Evolutionary conservation across 2,329 filamentous ascomycete genomes (phyloP), one percentile per base, ranked within the genome.

Genomic region (Trichoderma atrobrunneum): DNA sequence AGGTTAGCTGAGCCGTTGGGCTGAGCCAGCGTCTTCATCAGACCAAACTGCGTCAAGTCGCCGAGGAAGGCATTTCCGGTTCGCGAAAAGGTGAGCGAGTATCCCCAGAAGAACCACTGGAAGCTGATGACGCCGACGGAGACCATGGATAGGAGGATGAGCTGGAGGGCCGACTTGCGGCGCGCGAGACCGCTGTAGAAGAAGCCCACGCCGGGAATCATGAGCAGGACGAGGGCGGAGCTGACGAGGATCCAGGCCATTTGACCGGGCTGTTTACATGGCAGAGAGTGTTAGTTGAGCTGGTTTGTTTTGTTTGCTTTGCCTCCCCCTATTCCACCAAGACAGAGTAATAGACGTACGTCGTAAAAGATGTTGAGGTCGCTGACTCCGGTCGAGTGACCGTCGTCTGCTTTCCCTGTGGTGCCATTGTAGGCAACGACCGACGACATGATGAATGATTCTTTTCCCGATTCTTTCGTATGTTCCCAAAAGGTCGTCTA

Each of bases 21-120:
- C 75, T 90, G 87, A 51, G 84, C 94, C 28, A 97, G 85, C 10
- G 94, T 93, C 80, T 93, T 88, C 82, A 87, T 92, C 77, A 97
- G 88, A 39, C 93, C 94, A 77, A 97, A 91, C 86, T 97, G 95
- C 76, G 88, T 85, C 62, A 97, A 86, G 75, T 94, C 88, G 60
- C 94, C 94, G 73, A 97, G 91, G 84, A 90, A 97, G 75, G 86
- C 86, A 76, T 91, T 92, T 72, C 93, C 93, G 26, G 89, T 89
- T 81, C 94, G 93, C 7, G 93, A 94, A 82, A 97, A 97, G 74
- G 93, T 88, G 67, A 97, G 85, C 12, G 92, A 95, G 82, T 95
- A 97, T 62, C 94, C 94, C 94, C 94, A 97, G 85, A 97, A 95
- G 85, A 97, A 97, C 94, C 94, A 97, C 80, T 97, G 93, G 83